Percentiles rank a stretch among this genome's conserved stretches.
Conservation (phyloP, 2,329 filamentous ascomycete genomes). For the Torrubiellomyces zombiae region DNA sequence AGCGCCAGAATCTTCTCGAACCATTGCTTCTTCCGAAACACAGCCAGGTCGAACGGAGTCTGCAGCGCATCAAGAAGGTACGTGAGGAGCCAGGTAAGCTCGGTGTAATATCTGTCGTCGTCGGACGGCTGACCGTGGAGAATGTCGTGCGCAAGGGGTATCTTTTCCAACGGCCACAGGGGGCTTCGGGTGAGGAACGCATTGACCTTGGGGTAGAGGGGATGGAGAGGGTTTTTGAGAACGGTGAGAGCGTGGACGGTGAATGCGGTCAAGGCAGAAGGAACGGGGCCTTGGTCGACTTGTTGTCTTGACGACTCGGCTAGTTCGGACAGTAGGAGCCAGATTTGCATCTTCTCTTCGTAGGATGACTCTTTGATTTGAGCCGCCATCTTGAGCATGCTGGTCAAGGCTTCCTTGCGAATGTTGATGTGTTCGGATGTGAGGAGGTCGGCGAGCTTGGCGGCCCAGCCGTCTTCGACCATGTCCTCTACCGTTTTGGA, state of each 20-base stretch:
- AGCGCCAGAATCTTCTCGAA: slow-evolving; percentile 62
- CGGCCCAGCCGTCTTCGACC: slow-evolving; percentile 59
- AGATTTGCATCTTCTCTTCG: slow-evolving; percentile 61
- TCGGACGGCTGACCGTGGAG: slow-evolving; percentile 50
- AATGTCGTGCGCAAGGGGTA: slow-evolving; percentile 52
- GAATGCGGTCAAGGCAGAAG: slow-evolving; percentile 62
- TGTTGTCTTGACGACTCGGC: slow-evolving; percentile 50
- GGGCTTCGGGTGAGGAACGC: slow-evolving; percentile 65
- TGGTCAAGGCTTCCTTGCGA: slow-evolving; percentile 58
- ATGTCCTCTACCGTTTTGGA: slow-evolving; percentile 64
- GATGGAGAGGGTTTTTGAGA: slow-evolving; percentile 60
- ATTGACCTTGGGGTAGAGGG: slow-evolving; percentile 76
- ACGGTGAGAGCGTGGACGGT: slow-evolving; percentile 53
- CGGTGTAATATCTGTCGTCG: slow-evolving; percentile 56
- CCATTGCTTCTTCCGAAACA: slow-evolving; percentile 45
- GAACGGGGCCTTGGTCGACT: slow-evolving; percentile 41
- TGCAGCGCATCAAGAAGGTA: slow-evolving; percentile 54
- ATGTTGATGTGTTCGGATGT: slow-evolving; percentile 61
- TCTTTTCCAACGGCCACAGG: slow-evolving; percentile 55
- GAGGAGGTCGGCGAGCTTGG: slow-evolving; percentile 56
- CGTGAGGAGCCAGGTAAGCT: slow-evolving; percentile 58
- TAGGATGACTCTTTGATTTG: slow-evolving; percentile 53
- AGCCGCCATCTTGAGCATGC: slow-evolving; percentile 46
- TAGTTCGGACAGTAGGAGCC: slow-evolving; percentile 64
- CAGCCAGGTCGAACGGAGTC: slow-evolving; percentile 38